Evolutionary conservation across 495 filamentous ascomycete genomes (phyloP), one percentile per base, ranked within the genome.

Genomic region (Aspergillus mulundensis): DNA sequence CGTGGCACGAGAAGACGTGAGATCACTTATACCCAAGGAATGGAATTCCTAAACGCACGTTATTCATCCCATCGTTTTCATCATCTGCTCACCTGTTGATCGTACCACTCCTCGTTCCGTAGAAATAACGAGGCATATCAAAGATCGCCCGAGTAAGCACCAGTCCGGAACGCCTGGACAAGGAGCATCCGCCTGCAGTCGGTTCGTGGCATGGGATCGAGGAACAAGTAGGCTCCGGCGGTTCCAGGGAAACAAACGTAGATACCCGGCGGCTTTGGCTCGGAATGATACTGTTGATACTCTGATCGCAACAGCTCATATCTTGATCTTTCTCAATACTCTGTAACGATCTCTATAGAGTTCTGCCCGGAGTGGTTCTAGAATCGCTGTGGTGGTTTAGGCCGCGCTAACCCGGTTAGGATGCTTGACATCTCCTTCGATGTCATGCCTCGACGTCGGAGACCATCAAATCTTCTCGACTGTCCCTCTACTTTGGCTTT

Each of bases 401-500:
- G 57, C 23, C n/a, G 57, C 58, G 56, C 62, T 65, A 68, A 59
- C 65, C 65, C 23, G 53, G 59, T 68, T 49, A 38, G 51, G 65
- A 25, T 32, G 60, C 53, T 65, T 68, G 65, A 68, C 65, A 68
- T 67, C 50, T 56, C 51, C n/a, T 52, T 50, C 53, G 62, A 68
- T 62, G 61, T 64, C 64, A 66, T 66, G 61, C 56, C 59, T 65
- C 57, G 21, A 44, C 47, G n/a, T 50, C 47, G 32, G 25, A 65
- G 60, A 60, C 61, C 64, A 62, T 59, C 59, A 60, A 57, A 50
- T 60, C 64, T 61, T 48, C 57, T 49, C 43, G 32, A 47, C 59
- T 42, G 39, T 56, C 54, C 38, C 12, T 20, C 39, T 45, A 28
- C n/a, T 36, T 53, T 25, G 20, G 21, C 53, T 45, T 34, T 28